A percentile compares a stretch with the other conserved stretches of the same genome.
phyloP scores from a whole-genome alignment of 192 early-diverging fungal species.

The Linderina pennispora region DNA sequence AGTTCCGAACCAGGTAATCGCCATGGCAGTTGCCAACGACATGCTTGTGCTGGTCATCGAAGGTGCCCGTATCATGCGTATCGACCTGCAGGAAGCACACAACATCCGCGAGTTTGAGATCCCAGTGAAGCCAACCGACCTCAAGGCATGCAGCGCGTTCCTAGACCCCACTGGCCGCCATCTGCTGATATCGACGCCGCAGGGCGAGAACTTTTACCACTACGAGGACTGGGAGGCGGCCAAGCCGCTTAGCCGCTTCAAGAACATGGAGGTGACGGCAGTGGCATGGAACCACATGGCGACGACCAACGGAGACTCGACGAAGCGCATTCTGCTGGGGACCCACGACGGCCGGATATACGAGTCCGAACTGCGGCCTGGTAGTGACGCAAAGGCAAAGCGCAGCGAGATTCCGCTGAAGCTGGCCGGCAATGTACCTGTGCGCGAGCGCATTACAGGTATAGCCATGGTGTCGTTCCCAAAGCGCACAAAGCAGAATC shows the following conservation, averaged over 20 bases:
- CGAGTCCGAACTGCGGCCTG: slow-evolving; percentile 85
- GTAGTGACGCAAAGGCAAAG: slow-evolving; percentile 75
- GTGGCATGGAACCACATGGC: slow-evolving; percentile 83
- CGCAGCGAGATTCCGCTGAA: slow-evolving; percentile 75
- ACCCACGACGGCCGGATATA: slow-evolving; percentile 81
- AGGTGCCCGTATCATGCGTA: slow-evolving; percentile 68
- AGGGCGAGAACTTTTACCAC: slow-evolving; percentile 90
- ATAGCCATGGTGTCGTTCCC: slow-evolving; percentile 81
- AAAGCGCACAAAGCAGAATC: slow-evolving; percentile 61
- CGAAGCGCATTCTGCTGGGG: slow-evolving; percentile 79
- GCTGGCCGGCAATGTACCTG: slow-evolving; percentile 55
- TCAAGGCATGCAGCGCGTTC: slow-evolving; percentile 58
- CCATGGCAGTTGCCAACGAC: slow-evolving; percentile 78
- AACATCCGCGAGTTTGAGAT: slow-evolving; percentile 37
- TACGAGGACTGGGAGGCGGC: slow-evolving; percentile 81
- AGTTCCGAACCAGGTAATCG: slow-evolving; percentile 67
- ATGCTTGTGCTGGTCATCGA: slow-evolving; percentile 77
- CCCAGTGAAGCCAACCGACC: slow-evolving; percentile 15
- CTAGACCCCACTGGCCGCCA: slow-evolving; percentile 87
- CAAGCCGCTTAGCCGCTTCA: slow-evolving; percentile 70
- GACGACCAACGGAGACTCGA: slow-evolving; percentile 34
- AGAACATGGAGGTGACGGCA: slow-evolving; percentile 75
- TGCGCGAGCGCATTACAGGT: slow-evolving; percentile 69
- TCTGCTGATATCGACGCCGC: slow-evolving; percentile 79
- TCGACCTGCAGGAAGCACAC: slow-evolving; percentile 81